A percentile compares a stretch with the other conserved stretches of the same genome.
Evolutionary conservation across 345 rosid genomes (phyloP).

Genomic region (Citrus sp.): DNA sequence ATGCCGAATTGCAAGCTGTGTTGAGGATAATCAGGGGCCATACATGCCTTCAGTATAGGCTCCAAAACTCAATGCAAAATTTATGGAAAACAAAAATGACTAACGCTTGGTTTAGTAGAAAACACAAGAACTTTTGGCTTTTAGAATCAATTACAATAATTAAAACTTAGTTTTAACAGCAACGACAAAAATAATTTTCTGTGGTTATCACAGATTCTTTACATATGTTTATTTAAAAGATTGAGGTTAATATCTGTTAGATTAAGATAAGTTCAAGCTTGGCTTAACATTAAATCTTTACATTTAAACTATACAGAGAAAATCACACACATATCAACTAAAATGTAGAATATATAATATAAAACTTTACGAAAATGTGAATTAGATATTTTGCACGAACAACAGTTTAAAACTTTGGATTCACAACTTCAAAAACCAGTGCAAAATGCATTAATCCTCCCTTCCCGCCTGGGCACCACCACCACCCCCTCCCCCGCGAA

Average conservation of each 20-base stretch:
- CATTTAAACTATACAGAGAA: neutral
- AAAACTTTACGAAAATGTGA: neutral
- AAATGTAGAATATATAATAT: neutral
- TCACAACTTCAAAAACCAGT: neutral
- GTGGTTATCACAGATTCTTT: neutral
- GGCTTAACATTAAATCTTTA: neutral
- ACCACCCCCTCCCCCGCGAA: too few species aligned
- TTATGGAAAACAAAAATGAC: neutral
- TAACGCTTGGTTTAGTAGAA: neutral
- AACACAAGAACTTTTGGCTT: neutral
- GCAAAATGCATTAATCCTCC: neutral
- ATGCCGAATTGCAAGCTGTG: neutral
- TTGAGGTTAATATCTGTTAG: neutral
- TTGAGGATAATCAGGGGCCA: neutral
- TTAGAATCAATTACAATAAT: neutral
- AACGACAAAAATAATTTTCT: neutral
- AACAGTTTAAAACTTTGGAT: neutral
- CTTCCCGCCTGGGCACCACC: too few species aligned
- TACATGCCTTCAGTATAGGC: neutral
- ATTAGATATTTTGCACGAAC: neutral
- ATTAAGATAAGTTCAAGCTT: neutral
- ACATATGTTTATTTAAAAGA: neutral
- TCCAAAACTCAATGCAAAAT: neutral
- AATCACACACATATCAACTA: neutral
- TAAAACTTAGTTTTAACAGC: neutral